Conservation (phyloP, 257 asterid genomes). For the Fraxinus anomala region DNA sequence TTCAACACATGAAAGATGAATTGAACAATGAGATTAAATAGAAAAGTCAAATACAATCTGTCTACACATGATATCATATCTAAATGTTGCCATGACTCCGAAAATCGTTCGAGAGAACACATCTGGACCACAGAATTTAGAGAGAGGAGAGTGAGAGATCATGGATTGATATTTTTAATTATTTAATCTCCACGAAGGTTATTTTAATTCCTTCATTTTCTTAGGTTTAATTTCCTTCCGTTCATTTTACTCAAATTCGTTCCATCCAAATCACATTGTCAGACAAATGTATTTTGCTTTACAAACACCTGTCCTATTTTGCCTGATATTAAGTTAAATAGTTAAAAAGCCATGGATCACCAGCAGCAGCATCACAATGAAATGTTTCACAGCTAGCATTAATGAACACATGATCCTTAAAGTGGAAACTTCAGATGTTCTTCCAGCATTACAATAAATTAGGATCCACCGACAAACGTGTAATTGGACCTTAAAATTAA, state of each 20-base stretch:
- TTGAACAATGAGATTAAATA: neutral
- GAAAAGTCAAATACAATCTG: constrained; percentile 3
- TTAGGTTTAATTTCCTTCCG: neutral
- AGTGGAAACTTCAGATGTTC: neutral
- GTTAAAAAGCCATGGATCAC: neutral
- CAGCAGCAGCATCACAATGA: constrained; percentile 5
- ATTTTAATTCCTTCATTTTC: neutral
- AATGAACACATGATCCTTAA: neutral
- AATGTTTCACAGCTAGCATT: constrained; percentile 1
- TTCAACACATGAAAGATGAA: neutral
- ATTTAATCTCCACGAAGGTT: neutral
- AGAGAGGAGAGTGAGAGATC: neutral
- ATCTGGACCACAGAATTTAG: neutral
- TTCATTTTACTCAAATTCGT: neutral
- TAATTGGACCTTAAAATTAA: constrained; percentile 15
- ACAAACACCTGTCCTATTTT: neutral
- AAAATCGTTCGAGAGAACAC: neutral
- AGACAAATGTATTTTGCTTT: neutral
- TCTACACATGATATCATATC: neutral
- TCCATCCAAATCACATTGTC: constrained; percentile 11
- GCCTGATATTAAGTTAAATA: neutral
- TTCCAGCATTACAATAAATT: constrained; percentile 2
- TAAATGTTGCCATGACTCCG: neutral
- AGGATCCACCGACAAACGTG: neutral
- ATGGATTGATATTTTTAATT: neutral